phyloP scores from a whole-genome alignment of 1,284 basidiomycete species.

The Ustilago vetiveriae region DNA sequence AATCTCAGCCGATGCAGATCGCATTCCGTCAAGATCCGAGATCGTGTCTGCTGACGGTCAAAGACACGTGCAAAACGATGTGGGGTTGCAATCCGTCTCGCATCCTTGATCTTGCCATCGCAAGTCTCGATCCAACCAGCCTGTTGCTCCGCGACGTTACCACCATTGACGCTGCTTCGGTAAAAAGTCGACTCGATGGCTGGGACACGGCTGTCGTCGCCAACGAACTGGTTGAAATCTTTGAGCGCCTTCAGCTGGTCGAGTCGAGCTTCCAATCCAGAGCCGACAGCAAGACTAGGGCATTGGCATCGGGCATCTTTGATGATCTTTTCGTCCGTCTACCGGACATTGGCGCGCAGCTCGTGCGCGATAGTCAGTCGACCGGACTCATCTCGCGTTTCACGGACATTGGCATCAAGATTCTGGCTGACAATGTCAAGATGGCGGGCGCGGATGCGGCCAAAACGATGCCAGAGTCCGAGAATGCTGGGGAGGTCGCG shows the following conservation, averaged over 20 bases:
- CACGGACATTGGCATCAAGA: conserved; percentile 42
- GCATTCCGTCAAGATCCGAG: conserved; percentile 37
- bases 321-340: conserved; percentile 32
- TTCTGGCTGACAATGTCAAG: conserved; percentile 26
- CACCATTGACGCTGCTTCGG: conserved; percentile 17
- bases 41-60: conserved; percentile 16
- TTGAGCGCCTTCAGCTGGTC: conserved; percentile 39
- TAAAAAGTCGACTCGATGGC: conserved; percentile 30
- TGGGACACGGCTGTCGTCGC: conserved; percentile 40
- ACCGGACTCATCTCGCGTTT: conserved; percentile 30
- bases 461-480: conserved; percentile 1
- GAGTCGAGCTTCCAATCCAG: conserved; percentile 49
- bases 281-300: conserved; percentile 40
- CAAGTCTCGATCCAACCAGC: conserved; percentile 29
- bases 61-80: conserved; percentile 36
- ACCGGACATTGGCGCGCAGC: conserved; percentile 34
- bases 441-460: conserved; percentile 2
- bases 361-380: conserved; percentile 38
- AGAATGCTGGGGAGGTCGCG: too few relatives aligned
- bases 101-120: conserved; percentile 28
- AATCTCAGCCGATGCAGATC: conserved; percentile 32
- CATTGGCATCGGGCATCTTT: conserved; percentile 39
- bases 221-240: conserved; percentile 42
- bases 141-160: conserved; percentile 29
- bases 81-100: conserved; percentile 38